These are phyloP conservation scores for Penicillium herquei DNA, from an alignment of 495 filamentous ascomycete species.

Conservation along the genomic window DNA sequence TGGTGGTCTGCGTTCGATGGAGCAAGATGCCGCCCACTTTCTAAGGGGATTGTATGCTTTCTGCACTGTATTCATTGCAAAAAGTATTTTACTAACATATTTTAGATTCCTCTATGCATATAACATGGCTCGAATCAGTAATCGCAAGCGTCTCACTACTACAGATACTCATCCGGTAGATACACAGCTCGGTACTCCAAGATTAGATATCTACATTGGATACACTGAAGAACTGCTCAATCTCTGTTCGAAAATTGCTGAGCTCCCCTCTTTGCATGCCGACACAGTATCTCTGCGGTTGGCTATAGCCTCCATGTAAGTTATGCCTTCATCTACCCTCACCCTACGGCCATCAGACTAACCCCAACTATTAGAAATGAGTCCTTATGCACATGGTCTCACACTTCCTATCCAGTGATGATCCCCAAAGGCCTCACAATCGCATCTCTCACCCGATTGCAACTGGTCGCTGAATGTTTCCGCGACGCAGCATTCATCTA, in stretches of 20 bases:
- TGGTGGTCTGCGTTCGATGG: constrained; percentile 35
- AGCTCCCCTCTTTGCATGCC: constrained; percentile 28
- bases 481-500: constrained; percentile 44
- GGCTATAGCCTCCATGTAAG: constrained; percentile 36
- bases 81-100: not conserved
- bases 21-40: constrained; percentile 37
- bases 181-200: constrained; percentile 27
- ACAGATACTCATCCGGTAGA: constrained; percentile 12
- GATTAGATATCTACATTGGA: constrained; percentile 45
- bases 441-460: constrained; percentile 34
- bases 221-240: constrained; percentile 46
- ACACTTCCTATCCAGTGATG: constrained; percentile 27
- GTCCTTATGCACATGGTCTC: constrained; percentile 38
- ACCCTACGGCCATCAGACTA: not conserved
- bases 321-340: not conserved
- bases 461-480: constrained; percentile 45
- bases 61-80: not conserved
- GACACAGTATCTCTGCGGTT: constrained; percentile 26
- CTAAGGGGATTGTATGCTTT: constrained; percentile 39
- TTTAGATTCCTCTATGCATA: constrained; percentile 40
- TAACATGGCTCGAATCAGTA: constrained; percentile 41
- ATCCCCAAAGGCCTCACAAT: constrained; percentile 34
- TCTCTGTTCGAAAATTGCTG: constrained; percentile 37
- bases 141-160: constrained; percentile 26
- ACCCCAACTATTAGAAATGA: constrained; percentile 29